phyloP scores from a whole-genome alignment of 1,284 basidiomycete genomes.

The Sanghuangporus weigelae region DNA sequence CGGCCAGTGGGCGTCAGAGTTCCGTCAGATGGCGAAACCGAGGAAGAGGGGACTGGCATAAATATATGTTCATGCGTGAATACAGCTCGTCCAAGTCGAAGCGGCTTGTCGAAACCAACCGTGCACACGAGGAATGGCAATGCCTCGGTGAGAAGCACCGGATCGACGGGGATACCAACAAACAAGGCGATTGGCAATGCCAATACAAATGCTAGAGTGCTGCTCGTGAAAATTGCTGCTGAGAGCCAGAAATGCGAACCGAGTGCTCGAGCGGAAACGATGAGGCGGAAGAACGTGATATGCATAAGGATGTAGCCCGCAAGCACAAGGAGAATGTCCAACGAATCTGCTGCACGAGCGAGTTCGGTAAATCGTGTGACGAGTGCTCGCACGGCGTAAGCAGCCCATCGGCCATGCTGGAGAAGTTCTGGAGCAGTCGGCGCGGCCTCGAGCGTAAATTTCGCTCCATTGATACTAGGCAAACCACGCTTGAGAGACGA shows the following conservation, averaged over 20 bases:
- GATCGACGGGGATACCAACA: constrained; percentile 86
- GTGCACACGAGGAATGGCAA: constrained; percentile 97
- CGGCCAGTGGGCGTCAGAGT: constrained; percentile 9
- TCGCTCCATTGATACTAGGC: constrained; percentile 48
- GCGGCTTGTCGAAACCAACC: constrained; percentile 97
- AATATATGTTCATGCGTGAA: constrained; percentile 81
- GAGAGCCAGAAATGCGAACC: constrained; percentile 90
- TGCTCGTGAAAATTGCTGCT: constrained; percentile 78
- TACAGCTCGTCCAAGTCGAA: constrained; percentile 86
- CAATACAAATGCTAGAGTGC: constrained; percentile 85
- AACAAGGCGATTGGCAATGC: constrained; percentile 83
- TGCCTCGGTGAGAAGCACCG: constrained; percentile 90
- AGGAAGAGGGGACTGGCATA: constrained; percentile 32
- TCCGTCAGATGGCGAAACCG: background rate
- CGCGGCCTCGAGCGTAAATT: constrained; percentile 37
- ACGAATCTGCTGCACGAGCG: constrained; percentile 87
- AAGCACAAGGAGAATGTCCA: constrained; percentile 95
- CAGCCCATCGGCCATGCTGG: constrained; percentile 70
- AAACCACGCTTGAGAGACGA: constrained; percentile 46
- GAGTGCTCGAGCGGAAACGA: constrained; percentile 81
- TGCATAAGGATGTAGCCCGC: constrained; percentile 97
- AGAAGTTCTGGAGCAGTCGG: constrained; percentile 26
- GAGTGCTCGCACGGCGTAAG: constrained; percentile 78
- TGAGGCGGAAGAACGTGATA: constrained; percentile 86
- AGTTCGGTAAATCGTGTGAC: constrained; percentile 84